A percentile compares a stretch with the other conserved stretches of the same genome.
Evolutionary conservation across 2,329 filamentous ascomycete genomes (phyloP).

Genomic region (Xylariaceae sp.): DNA sequence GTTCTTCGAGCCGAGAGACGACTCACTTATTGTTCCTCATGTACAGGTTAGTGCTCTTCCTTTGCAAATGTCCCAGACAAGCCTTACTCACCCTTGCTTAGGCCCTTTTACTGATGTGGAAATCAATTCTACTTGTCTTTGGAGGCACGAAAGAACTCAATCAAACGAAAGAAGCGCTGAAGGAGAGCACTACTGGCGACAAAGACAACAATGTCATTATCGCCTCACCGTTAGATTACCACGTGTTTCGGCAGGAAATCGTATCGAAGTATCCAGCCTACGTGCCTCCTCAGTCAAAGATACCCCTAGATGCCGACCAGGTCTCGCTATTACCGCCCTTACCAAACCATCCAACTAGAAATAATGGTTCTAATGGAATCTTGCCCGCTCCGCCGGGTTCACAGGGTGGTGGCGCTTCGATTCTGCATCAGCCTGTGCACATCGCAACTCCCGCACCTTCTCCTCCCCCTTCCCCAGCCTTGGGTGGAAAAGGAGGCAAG

Average conservation of each 20-base stretch:
- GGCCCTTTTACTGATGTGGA: slow-evolving; percentile 85
- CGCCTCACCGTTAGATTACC: slow-evolving; percentile 91
- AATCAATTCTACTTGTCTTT: slow-evolving; percentile 79
- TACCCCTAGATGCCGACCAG: slow-evolving; percentile 84
- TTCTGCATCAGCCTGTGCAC: slow-evolving; percentile 91
- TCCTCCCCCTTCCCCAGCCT: slow-evolving; percentile 81
- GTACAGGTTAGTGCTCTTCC: slow-evolving; percentile 48
- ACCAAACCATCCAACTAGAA: slow-evolving; percentile 64
- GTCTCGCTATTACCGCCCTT: slow-evolving; percentile 85
- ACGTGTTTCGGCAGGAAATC: slow-evolving; percentile 92
- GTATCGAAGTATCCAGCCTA: slow-evolving; percentile 98
- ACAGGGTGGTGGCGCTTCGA: slow-evolving; percentile 63
- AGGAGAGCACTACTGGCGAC: slow-evolving; percentile 52
- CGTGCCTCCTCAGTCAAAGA: slow-evolving; percentile 74
- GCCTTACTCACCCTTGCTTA: slow-evolving; percentile 29
- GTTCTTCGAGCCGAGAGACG: slow-evolving; percentile 34
- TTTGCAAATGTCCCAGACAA: not conserved
- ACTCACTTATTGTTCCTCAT: slow-evolving; percentile 43
- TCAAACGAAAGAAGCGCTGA: slow-evolving; percentile 66
- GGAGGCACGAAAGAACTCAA: slow-evolving; percentile 71
- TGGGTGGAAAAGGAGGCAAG: slow-evolving; percentile 88
- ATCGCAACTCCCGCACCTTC: slow-evolving; percentile 98
- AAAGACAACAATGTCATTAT: slow-evolving; percentile 76
- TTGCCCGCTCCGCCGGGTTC: slow-evolving; percentile 50
- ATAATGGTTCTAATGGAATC: slow-evolving; percentile 56